Conservation (phyloP, 2,329 filamentous ascomycete species). For the Pseudophaeomoniella oleicola region DNA sequence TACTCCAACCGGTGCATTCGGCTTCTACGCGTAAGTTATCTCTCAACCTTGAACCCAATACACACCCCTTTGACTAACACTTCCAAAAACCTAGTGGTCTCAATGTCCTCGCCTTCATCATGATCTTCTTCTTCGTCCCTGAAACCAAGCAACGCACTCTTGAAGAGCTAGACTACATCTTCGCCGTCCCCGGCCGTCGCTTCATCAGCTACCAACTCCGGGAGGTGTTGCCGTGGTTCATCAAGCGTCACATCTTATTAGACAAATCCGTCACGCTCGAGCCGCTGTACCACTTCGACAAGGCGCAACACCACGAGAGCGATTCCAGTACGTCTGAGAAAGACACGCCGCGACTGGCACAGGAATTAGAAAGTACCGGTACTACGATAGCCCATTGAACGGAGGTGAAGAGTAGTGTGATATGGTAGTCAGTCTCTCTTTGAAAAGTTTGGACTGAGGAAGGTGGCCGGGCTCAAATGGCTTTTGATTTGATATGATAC, state of each 20-base stretch:
- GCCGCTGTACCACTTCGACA: slow-evolving; percentile 20
- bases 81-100: slow-evolving; percentile 14
- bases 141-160: slow-evolving; percentile 18
- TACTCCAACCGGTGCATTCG: slow-evolving; percentile 21
- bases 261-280: slow-evolving; percentile 30
- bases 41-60: slow-evolving; percentile 28
- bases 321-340: not conserved
- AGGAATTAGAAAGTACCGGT: not conserved
- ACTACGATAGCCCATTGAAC: no score
- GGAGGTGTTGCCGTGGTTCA: slow-evolving; percentile 33
- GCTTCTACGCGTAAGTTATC: slow-evolving; percentile 35
- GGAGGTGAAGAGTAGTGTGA: no score
- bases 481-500: no score
- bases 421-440: no score
- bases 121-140: slow-evolving; percentile 26
- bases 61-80: not conserved
- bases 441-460: no score
- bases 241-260: slow-evolving; percentile 39
- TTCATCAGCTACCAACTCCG: slow-evolving; percentile 24
- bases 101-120: slow-evolving; percentile 30
- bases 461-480: no score
- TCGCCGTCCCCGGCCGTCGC: slow-evolving; percentile 27
- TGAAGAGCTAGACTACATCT: slow-evolving; percentile 28
- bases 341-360: not conserved
- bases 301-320: not conserved